These are phyloP conservation scores for Oxalis stricta DNA, from an alignment of 441 rosid species.

Conservation along the genomic window DNA sequence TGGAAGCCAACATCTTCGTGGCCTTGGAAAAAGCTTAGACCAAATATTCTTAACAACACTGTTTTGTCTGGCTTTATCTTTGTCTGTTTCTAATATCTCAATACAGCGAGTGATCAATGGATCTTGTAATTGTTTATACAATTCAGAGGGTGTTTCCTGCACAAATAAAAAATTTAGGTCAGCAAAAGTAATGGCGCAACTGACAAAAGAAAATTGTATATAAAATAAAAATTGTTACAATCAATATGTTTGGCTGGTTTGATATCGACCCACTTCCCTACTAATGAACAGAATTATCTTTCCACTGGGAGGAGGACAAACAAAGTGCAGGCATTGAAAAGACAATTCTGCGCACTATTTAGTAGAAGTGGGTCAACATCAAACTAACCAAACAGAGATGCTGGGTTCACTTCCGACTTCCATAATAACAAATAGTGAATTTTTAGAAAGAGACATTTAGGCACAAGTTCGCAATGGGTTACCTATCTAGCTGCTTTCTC, in stretches of 20 bases:
- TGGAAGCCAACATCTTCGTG: slow-evolving; percentile 89
- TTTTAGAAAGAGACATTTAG: too few relatives aligned
- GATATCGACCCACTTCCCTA: too few relatives aligned
- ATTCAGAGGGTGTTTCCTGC: slow-evolving; percentile 54
- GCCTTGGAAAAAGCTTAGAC: slow-evolving; percentile 73
- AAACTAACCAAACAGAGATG: too few relatives aligned
- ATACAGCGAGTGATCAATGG: slow-evolving; percentile 55
- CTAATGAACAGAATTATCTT: too few relatives aligned
- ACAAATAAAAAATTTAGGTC: slow-evolving; percentile 10
- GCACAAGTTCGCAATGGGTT: too few relatives aligned
- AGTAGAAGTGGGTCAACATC: too few relatives aligned
- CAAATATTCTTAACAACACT: slow-evolving; percentile 24
- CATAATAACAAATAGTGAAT: background rate
- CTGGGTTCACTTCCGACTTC: too few relatives aligned
- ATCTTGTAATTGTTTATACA: slow-evolving; percentile 66
- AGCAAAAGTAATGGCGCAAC: slow-evolving; percentile 4
- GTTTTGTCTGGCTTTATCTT: slow-evolving; percentile 20
- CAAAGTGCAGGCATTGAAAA: too few relatives aligned
- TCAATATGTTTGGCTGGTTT: background rate
- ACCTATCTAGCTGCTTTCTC: slow-evolving; percentile 69
- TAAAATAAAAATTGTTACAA: background rate
- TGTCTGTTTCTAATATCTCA: slow-evolving; percentile 45
- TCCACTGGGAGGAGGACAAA: too few relatives aligned
- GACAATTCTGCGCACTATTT: too few relatives aligned
- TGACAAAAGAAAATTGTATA: background rate